Conservation (phyloP, 139 green algal species). For the Tetradesmus lagerheimii region DNA sequence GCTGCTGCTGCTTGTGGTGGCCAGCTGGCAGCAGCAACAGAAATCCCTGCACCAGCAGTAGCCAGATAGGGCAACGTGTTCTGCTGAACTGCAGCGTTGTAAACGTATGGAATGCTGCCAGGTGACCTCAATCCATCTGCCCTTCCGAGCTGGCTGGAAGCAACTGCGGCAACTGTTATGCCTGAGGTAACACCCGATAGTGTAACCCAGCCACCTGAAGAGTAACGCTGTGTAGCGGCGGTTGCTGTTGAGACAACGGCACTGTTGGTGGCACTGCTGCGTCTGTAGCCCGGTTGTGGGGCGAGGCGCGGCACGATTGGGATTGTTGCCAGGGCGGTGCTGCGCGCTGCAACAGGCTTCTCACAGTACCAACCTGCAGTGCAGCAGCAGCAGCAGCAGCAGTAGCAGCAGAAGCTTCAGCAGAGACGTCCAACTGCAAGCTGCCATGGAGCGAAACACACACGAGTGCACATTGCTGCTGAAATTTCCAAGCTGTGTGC, state of each 20-base stretch:
- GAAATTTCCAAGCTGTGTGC: too few species aligned
- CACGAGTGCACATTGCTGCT: too few species aligned
- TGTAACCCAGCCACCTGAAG: too few species aligned
- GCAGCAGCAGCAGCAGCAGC: not conserved
- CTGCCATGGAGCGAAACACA: too few species aligned
- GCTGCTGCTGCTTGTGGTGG: not conserved
- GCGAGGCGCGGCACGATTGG: not conserved
- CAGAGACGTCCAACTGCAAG: too few species aligned
- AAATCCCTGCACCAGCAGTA: not conserved
- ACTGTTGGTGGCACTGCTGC: not conserved
- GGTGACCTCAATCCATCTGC: not conserved
- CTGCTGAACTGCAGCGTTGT: not conserved
- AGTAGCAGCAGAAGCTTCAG: not conserved
- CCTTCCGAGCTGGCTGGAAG: not conserved
- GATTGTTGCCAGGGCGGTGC: not conserved
- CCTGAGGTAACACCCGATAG: too few species aligned
- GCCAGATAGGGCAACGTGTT: not conserved
- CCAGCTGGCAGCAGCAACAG: not conserved
- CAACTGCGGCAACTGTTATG: not conserved
- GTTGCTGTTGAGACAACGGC: not conserved
- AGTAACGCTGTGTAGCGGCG: too few species aligned
- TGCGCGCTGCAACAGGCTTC: constrained; percentile 24
- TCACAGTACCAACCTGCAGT: constrained; percentile 5
- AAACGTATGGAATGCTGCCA: not conserved
- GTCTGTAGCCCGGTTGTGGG: not conserved